phyloP scores from a whole-genome alignment of 768 basidiomycete species.

The Lentinula sp. region DNA sequence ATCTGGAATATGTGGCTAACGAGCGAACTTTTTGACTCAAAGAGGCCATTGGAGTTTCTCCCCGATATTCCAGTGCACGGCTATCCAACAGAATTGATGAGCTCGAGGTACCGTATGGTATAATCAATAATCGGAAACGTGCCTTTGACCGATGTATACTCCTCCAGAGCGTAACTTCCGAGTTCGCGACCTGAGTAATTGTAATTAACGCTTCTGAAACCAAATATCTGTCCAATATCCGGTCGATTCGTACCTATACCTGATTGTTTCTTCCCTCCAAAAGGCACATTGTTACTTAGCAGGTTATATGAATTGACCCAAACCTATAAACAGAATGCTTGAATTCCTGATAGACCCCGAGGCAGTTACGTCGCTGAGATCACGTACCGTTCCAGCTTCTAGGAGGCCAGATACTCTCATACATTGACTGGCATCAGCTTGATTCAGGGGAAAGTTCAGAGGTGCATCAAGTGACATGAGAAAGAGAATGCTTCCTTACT shows the following conservation, averaged over 20 bases:
- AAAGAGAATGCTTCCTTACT: constrained; percentile 37
- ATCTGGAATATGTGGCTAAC: background rate
- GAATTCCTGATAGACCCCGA: background rate
- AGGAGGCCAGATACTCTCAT: constrained; percentile 83
- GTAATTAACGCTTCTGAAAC: background rate
- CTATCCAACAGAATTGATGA: constrained; percentile 49
- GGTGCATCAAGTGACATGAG: background rate
- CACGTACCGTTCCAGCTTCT: constrained; percentile 80
- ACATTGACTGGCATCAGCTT: constrained; percentile 80
- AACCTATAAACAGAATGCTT: constrained; percentile 38
- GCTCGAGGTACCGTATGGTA: background rate
- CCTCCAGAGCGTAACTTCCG: constrained; percentile 77
- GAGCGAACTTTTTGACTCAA: constrained; percentile 21
- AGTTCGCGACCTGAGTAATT: constrained; percentile 68
- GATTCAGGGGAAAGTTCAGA: constrained; percentile 8
- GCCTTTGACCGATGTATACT: constrained; percentile 56
- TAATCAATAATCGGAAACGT: background rate
- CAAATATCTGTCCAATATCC: background rate
- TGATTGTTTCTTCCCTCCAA: constrained; percentile 93
- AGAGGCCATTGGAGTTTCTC: constrained; percentile 78
- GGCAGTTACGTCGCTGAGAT: background rate
- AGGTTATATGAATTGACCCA: constrained; percentile 92
- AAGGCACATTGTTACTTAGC: constrained; percentile 84
- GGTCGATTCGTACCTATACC: constrained; percentile 58
- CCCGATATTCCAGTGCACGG: constrained; percentile 82